Conservation (phyloP, 208 protist genomes). For the Trypanosoma congolense region DNA sequence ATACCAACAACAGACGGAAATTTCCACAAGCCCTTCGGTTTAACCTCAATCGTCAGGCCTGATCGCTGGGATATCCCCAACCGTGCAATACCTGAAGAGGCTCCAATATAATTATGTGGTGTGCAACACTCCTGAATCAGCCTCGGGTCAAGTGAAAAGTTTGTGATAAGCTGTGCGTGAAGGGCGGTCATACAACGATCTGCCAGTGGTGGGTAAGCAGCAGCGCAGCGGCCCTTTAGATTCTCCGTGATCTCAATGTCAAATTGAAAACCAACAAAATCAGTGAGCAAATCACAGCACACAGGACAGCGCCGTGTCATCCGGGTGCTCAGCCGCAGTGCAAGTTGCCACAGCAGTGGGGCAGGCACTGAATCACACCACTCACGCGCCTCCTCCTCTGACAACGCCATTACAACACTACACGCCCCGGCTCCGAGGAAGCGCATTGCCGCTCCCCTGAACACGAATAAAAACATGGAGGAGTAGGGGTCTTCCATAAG, state of each 20-base stretch:
- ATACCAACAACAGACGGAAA: constrained; percentile 54
- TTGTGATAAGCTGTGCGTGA: constrained; percentile 16
- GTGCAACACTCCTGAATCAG: not conserved
- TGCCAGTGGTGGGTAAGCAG: not conserved
- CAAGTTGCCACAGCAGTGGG: not conserved
- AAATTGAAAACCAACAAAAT: constrained; percentile 16
- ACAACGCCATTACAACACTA: constrained; percentile 20
- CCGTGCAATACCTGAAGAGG: too few species aligned
- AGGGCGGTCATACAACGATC: not conserved
- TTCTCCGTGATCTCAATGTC: constrained; percentile 9
- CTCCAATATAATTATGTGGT: not conserved
- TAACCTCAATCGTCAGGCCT: constrained; percentile 41
- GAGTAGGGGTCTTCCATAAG: too few species aligned
- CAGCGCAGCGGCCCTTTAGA: constrained; percentile 1
- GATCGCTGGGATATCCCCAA: too few species aligned
- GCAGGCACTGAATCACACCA: not conserved
- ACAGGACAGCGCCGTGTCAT: constrained; percentile 5
- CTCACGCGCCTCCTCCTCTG: constrained; percentile 10
- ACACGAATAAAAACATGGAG: too few species aligned
- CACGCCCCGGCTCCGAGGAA: constrained; percentile 14
- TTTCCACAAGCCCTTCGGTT: constrained; percentile 67
- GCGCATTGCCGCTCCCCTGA: constrained; percentile 8
- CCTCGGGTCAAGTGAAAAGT: constrained; percentile 12
- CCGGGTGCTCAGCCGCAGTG: constrained; percentile 8
- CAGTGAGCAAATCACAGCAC: not conserved